Evolutionary conservation across 352 stramenopile species (phyloP).

Genomic region (Globisporangium camurandrum): DNA sequence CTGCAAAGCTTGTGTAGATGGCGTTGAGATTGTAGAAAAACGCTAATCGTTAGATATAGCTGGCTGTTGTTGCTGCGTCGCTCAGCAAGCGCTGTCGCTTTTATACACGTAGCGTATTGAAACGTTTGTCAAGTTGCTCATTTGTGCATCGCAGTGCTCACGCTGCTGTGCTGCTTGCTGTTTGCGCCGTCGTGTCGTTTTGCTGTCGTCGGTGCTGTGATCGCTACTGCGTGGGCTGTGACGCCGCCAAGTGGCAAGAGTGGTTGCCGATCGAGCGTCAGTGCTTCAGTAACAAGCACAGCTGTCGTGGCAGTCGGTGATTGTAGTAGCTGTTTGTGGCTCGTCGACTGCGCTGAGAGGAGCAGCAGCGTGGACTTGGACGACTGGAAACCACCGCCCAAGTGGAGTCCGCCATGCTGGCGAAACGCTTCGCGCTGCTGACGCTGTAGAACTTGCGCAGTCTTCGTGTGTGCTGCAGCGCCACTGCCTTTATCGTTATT

Average conservation of each 20-base stretch:
- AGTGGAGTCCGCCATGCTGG: conserved; percentile 15
- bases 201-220: background rate
- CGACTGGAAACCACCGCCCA: conserved; percentile 32
- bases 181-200: background rate
- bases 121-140: background rate
- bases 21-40: background rate
- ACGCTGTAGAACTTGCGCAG: conserved; percentile 1
- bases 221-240: background rate
- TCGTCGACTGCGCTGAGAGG: background rate
- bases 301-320: background rate
- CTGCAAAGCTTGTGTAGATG: background rate
- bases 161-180: background rate
- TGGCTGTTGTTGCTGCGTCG: no score
- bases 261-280: background rate
- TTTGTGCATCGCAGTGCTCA: background rate
- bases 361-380: no score
- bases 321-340: no score
- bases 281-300: no score
- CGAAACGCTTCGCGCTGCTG: conserved; percentile 10
- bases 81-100: background rate
- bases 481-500: background rate
- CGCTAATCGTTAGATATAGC: no score
- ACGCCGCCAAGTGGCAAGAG: background rate
- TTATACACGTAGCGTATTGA: background rate
- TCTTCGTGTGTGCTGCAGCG: background rate